phyloP scores from a whole-genome alignment of 2,329 filamentous ascomycete species.

The Polychaeton citri region DNA sequence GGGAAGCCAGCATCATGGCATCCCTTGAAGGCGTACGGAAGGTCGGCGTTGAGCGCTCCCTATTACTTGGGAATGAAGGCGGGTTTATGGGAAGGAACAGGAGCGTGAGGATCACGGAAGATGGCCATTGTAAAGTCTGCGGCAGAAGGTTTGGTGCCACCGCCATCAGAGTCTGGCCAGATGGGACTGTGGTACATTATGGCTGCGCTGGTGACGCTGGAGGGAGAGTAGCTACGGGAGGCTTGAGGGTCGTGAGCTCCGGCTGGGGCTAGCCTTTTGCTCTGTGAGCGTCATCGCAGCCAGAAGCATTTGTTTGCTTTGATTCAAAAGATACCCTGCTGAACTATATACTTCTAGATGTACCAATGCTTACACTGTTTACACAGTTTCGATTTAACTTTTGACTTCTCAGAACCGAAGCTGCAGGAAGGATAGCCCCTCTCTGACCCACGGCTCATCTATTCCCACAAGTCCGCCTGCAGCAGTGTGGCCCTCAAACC shows the following conservation, averaged over 20 bases:
- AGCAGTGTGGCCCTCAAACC: slow-evolving; percentile 18
- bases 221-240: not conserved
- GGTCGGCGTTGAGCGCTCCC: slow-evolving; percentile 58
- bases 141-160: slow-evolving; percentile 85
- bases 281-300: too few species aligned
- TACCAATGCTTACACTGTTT: too few species aligned
- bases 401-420: not conserved
- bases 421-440: slow-evolving; percentile 13
- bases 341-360: too few species aligned
- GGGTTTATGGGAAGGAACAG: slow-evolving; percentile 42
- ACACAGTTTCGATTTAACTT: too few species aligned
- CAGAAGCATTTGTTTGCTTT: too few species aligned
- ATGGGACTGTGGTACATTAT: slow-evolving; percentile 40
- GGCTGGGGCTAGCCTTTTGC: slow-evolving; percentile 2
- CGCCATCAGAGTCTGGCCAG: slow-evolving; percentile 79
- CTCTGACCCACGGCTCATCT: slow-evolving; percentile 18
- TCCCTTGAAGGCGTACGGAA: slow-evolving; percentile 66
- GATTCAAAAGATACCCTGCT: too few species aligned
- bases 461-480: slow-evolving; percentile 4
- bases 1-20: slow-evolving; percentile 65
- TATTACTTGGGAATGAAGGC: slow-evolving; percentile 62
- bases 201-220: slow-evolving; percentile 26
- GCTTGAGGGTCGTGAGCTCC: not conserved
- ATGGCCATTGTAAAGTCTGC: slow-evolving; percentile 81
- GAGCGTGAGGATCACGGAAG: slow-evolving; percentile 72